Percentiles rank a stretch among this genome's conserved stretches.
Evolutionary conservation across 768 basidiomycete species (phyloP).

Genomic region (Rhodotorula toruloides): DNA sequence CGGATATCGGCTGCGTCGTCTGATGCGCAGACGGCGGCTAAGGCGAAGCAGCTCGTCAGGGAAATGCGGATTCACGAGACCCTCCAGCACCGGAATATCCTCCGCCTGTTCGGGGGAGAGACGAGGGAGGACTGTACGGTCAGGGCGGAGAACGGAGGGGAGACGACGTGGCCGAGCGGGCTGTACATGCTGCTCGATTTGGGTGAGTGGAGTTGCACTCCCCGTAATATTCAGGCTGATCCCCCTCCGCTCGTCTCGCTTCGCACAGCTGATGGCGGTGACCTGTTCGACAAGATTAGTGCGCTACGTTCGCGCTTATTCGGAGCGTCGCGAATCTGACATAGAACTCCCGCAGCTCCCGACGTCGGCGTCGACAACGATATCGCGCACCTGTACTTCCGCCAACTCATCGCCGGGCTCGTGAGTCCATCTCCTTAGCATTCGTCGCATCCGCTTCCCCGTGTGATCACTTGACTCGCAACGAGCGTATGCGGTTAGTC

Average conservation of each 20-base stretch:
- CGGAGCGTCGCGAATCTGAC: not conserved
- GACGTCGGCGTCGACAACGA: constrained; percentile 82
- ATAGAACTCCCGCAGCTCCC: constrained; percentile 57
- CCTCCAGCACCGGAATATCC: constrained; percentile 70
- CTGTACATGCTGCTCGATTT: constrained; percentile 90
- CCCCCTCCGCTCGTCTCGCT: too few relatives aligned
- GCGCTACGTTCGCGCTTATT: constrained; percentile 42
- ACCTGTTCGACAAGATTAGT: constrained; percentile 99
- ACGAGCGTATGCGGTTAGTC: too few relatives aligned
- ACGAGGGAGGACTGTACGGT: constrained; percentile 9
- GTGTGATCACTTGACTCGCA: not conserved
- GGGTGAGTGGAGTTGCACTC: constrained; percentile 1
- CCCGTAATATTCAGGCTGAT: not conserved
- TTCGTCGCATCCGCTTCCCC: not conserved
- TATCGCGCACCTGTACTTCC: constrained; percentile 83
- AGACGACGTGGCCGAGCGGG: constrained; percentile 59
- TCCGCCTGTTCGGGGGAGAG: constrained; percentile 65
- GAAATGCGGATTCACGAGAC: constrained; percentile 84
- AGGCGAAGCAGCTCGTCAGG: constrained; percentile 77
- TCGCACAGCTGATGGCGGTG: constrained; percentile 69
- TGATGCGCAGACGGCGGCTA: constrained; percentile 35
- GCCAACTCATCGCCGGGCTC: constrained; percentile 75
- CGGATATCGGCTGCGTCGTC: not conserved
- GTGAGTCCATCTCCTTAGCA: constrained; percentile 50
- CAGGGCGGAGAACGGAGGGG: not conserved